Evolutionary conservation across 2,329 filamentous ascomycete genomes (phyloP), one percentile per base, ranked within the genome.

Genomic region (Juglanconis juglandina): DNA sequence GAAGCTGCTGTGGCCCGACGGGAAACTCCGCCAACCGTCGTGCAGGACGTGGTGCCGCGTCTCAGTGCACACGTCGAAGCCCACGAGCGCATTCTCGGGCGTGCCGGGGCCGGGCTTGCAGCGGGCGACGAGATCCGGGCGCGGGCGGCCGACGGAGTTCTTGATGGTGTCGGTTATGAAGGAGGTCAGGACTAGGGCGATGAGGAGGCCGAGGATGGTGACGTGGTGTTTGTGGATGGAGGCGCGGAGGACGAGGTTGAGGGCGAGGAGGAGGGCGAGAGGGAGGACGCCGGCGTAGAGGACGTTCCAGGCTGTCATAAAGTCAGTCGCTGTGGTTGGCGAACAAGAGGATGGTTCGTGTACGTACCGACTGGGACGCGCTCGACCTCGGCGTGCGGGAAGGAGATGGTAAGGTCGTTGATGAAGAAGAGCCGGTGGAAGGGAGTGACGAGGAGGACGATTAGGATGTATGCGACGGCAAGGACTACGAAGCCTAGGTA

Each of bases 361-460:
- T 37, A 78, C 87, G 66, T 79, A 89, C 88, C 72, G 13, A 96
- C 87, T 7, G 92, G 81, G 0, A 99, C 95, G 64, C 92, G 85
- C 74, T 99, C 93, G 54, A 89, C 76, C 59, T 89, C 81, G 30
- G 95, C 92, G 75, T 96, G 90, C 0, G 95, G 95, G 70, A 89
- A 97, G 65, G 91, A 88, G 62, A 98, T 92, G 53, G 86, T 80
- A 32, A 90, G 82, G 72, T 98, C 92, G 71, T 92, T 90, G 64
- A 98, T 84, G 65, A 86, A 90, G 77, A 99, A 98, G 86, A 97
- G 90, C 76, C 91, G 92, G 73, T 98, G 92, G 72, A 98, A 98
- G 0, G 95, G 95, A 63, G 88, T 87, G 67, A 91, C 82, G 66
- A 89, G 80, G 68, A 90, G 77, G 73, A 86, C 81, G 48, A 91